These are phyloP conservation scores for Fistulinella prunicolor DNA, from an alignment of 768 basidiomycete genomes.

Conservation along the genomic window DNA sequence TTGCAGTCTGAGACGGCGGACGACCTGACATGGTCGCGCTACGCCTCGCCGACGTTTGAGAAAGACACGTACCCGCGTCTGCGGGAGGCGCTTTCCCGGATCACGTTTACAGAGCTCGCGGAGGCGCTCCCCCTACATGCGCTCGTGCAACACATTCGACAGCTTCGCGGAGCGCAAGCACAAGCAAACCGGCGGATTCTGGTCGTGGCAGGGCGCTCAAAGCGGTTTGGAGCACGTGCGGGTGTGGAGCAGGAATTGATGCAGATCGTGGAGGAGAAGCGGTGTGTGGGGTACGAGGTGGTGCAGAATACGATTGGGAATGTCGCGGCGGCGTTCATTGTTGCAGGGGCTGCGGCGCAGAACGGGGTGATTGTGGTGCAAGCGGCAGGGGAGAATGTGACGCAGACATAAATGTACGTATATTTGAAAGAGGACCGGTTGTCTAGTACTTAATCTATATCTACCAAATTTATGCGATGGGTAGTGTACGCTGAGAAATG, in stretches of 20 bases:
- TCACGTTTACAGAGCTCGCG: slow-evolving; percentile 54
- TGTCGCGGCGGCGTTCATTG: slow-evolving; percentile 72
- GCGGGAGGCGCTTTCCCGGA: slow-evolving; percentile 51
- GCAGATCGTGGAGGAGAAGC: slow-evolving; percentile 38
- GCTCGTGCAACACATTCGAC: slow-evolving; percentile 43
- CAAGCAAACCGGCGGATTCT: slow-evolving; percentile 49
- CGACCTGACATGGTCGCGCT: slow-evolving; percentile 70
- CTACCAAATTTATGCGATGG: neutral
- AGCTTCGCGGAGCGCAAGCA: slow-evolving; percentile 22
- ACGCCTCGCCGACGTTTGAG: slow-evolving; percentile 34
- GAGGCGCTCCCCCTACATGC: slow-evolving; percentile 56
- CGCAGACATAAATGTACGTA: too few species aligned
- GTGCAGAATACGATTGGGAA: slow-evolving; percentile 85
- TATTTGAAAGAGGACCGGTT: too few species aligned
- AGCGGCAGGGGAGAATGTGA: slow-evolving; percentile 37
- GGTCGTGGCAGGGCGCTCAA: slow-evolving; percentile 74
- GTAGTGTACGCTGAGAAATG: too few species aligned
- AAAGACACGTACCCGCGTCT: slow-evolving; percentile 5
- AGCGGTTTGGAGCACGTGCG: slow-evolving; percentile 62
- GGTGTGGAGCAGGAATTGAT: slow-evolving; percentile 59
- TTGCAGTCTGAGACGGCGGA: slow-evolving; percentile 83
- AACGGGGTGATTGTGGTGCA: slow-evolving; percentile 69
- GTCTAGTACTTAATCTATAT: too few species aligned
- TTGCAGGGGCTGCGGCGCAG: slow-evolving; percentile 44
- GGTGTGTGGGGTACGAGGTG: slow-evolving; percentile 12